These are phyloP conservation scores for Hygrophorus pudorinus DNA, from an alignment of 768 basidiomycete genomes.

Conservation along the genomic window DNA sequence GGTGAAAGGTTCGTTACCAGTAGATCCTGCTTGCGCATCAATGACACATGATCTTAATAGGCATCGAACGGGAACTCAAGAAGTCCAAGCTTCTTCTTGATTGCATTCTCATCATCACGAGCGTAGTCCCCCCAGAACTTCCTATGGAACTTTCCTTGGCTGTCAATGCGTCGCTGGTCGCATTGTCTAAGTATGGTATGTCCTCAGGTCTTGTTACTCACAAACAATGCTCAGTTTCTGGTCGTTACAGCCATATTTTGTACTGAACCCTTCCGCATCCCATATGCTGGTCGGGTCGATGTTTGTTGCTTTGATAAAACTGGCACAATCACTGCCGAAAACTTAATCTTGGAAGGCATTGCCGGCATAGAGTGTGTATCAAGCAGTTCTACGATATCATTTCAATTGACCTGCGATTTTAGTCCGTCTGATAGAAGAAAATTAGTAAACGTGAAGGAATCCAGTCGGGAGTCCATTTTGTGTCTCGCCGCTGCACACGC, in stretches of 20 bases:
- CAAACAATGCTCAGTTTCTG: neutral
- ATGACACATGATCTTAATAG: constrained; percentile 24
- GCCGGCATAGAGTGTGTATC: constrained; percentile 81
- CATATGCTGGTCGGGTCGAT: constrained; percentile 90
- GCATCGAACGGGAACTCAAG: constrained; percentile 85
- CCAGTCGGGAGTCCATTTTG: constrained; percentile 66
- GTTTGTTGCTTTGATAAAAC: constrained; percentile 99
- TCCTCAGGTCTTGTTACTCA: constrained; percentile 8
- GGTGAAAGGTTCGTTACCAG: constrained; percentile 62
- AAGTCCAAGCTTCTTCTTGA: constrained; percentile 93
- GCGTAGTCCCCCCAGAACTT: constrained; percentile 94
- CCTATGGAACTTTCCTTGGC: constrained; percentile 97
- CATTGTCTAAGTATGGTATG: constrained; percentile 85
- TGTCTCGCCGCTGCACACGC: constrained; percentile 95
- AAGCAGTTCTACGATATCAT: neutral
- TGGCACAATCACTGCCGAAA: constrained; percentile 95
- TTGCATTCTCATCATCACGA: constrained; percentile 93
- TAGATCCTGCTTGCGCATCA: neutral
- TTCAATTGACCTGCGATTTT: constrained; percentile 7
- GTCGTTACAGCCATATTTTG: constrained; percentile 80
- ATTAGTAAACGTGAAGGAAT: constrained; percentile 72
- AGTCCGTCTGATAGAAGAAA: constrained; percentile 52
- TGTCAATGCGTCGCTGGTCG: constrained; percentile 90
- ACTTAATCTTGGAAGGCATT: constrained; percentile 89
- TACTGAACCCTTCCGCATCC: constrained; percentile 98